Conservation (phyloP, 208 protist genomes). For the Leishmania turanica region DNA sequence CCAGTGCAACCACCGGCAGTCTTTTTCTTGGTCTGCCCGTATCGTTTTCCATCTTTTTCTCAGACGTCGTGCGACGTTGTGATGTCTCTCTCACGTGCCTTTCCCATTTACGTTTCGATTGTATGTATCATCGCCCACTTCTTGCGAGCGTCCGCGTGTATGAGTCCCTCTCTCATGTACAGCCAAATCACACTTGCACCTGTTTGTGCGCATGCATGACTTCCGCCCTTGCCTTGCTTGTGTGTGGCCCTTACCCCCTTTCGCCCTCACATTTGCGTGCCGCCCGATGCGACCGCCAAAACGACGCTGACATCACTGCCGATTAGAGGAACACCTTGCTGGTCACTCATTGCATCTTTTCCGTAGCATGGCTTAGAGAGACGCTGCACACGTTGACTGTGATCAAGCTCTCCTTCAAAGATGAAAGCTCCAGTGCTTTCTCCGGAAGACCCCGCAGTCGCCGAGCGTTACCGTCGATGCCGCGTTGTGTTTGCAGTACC, state of each 20-base stretch:
- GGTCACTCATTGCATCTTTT: neutral
- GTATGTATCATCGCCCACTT: neutral
- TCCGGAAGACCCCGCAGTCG: too few relatives aligned
- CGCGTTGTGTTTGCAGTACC: neutral
- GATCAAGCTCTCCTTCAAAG: neutral
- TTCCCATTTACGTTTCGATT: neutral
- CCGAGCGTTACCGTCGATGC: too few relatives aligned
- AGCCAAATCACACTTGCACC: neutral
- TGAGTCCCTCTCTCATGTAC: slow-evolving; percentile 1
- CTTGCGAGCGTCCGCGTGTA: neutral
- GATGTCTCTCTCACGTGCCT: neutral
- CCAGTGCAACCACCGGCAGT: neutral
- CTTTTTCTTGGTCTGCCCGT: neutral
- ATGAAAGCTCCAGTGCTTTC: neutral
- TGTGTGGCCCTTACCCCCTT: neutral
- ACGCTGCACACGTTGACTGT: neutral
- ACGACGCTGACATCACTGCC: neutral
- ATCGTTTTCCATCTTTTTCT: neutral
- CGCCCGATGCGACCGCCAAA: neutral
- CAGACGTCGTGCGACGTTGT: neutral
- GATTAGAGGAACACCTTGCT: neutral
- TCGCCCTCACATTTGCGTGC: neutral
- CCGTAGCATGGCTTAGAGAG: neutral
- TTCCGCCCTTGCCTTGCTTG: neutral
- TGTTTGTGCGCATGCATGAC: neutral